Base-by-base conservation (phyloP, 108 stramenopile genomes). In the Skeletonema grethae region DNA sequence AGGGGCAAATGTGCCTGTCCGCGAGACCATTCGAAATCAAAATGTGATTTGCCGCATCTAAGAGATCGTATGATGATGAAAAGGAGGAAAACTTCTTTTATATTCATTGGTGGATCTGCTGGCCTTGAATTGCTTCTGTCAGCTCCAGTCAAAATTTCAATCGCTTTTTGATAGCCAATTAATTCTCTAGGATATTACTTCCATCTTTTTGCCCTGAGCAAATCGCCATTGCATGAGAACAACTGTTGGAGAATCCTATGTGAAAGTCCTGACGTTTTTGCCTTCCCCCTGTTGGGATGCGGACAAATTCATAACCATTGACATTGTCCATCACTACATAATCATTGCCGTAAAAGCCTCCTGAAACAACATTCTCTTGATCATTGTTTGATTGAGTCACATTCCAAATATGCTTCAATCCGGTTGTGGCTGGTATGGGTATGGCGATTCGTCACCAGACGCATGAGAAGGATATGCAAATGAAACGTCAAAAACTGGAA, bases 321-420 rank as follows among this genome's bases (percentile, higher is more conserved):
- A 45, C 20, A 20, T 66, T 56, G 66, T 93, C 86, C 53, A 84
- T 41, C 22, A 89, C 67, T 16, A 86, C 73, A 79, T 70, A 93
- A 43, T 58, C 76, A 61, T 90, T 93, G 30, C 88, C 89, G 57
- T 72, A 80, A 64, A 85, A 93, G 13, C 92, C 92, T 3, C 82
- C 86, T 10, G 84, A 76, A 68, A 84, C 53, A 2, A 81, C 46
- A n/a, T 45, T 46, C 38, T 73, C 76, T 18, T 41, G 46, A 0
- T 57, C 63, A 34, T 38, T 45, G 18, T 38, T 45, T 24, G 80
- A 50, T 13, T 73, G 28, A 24, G 48, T 29, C 72, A 79, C 64
- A 65, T 63, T 53, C 86, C 84, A 87, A 57, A 87, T 65, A 29
- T 76, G 43, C 38, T 46, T 67, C 46, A 84, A 58, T 13, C 80